Percentiles rank a stretch among this genome's conserved stretches.
These are phyloP conservation scores for Nemania sp. DNA, from an alignment of 2,329 filamentous ascomycete genomes.

Conservation along the genomic window DNA sequence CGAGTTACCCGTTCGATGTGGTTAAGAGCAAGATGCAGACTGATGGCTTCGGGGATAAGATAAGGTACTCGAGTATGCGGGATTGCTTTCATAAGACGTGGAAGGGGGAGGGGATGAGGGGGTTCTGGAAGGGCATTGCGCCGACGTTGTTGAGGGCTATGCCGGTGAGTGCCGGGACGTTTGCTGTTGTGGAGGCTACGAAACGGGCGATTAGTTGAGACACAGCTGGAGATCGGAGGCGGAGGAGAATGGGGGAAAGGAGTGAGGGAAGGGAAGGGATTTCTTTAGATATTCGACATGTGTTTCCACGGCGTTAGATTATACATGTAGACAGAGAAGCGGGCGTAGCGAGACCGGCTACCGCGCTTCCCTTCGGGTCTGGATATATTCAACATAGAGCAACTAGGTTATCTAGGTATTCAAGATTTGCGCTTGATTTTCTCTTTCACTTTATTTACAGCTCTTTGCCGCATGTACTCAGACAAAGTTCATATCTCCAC, in stretches of 20 bases:
- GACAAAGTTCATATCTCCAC: too few species aligned
- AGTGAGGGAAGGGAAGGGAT: not conserved
- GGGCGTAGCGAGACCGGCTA: slow-evolving; percentile 1
- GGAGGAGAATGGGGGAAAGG: slow-evolving; percentile 1
- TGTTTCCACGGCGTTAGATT: slow-evolving; percentile 18
- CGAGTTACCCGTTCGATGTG: slow-evolving; percentile 94
- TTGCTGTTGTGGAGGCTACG: slow-evolving; percentile 76
- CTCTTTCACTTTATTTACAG: too few species aligned
- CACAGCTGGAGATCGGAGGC: too few species aligned
- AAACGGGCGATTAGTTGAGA: slow-evolving; percentile 60
- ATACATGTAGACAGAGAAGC: slow-evolving; percentile 11
- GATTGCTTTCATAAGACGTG: slow-evolving; percentile 88
- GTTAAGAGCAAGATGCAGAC: slow-evolving; percentile 99
- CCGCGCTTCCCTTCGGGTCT: slow-evolving; percentile 1
- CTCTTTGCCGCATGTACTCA: too few species aligned
- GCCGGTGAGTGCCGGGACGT: slow-evolving; percentile 97
- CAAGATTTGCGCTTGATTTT: too few species aligned
- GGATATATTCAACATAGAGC: slow-evolving; percentile 28
- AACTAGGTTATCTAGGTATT: too few species aligned
- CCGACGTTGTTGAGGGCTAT: slow-evolving; percentile 92
- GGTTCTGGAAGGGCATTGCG: slow-evolving; percentile 93
- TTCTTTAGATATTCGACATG: slow-evolving; percentile 13
- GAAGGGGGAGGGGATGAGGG: slow-evolving; percentile 72
- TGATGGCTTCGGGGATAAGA: slow-evolving; percentile 77
- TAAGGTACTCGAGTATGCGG: slow-evolving; percentile 79